Conservation (phyloP, 345 rosid genomes). For the Pugionium cornutum region DNA sequence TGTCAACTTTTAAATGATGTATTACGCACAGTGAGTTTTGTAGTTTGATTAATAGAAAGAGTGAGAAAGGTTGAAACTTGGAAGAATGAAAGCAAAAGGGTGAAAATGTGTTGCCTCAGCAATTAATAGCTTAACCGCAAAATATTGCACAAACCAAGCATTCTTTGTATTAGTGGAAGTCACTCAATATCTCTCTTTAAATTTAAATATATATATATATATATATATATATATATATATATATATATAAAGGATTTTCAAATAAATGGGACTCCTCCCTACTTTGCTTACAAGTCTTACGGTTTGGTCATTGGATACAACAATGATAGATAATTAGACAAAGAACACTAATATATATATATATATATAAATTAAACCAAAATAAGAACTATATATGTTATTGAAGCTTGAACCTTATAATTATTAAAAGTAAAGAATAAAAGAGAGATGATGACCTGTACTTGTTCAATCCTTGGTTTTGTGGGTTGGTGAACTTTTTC, state of each 20-base stretch:
- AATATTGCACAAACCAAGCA: conserved; percentile 55
- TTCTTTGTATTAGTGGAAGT: conserved; percentile 52
- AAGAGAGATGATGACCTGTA: conserved; percentile 36
- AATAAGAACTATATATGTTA: neutral
- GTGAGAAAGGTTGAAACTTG: conserved; percentile 27
- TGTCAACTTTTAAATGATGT: neutral
- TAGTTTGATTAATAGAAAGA: conserved; percentile 28
- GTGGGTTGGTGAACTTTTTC: conserved; percentile 38
- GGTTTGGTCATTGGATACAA: conserved; percentile 29
- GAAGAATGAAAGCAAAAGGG: conserved; percentile 23
- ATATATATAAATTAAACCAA: too few relatives aligned
- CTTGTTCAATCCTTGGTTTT: conserved; percentile 26
- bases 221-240: neutral
- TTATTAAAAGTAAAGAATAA: conserved; percentile 30
- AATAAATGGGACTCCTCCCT: conserved; percentile 13
- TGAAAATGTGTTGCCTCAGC: conserved; percentile 42
- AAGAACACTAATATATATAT: neutral
- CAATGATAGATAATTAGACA: conserved; percentile 19
- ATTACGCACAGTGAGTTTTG: conserved; percentile 24
- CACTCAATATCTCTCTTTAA: conserved; percentile 50
- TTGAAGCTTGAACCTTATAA: conserved; percentile 16
- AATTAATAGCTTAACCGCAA: conserved; percentile 74
- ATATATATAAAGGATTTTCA: conserved; percentile 4
- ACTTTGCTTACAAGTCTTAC: conserved; percentile 45
- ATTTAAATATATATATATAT: neutral